Conservation (phyloP, 768 basidiomycete genomes). For the Tulasnella sp. region DNA sequence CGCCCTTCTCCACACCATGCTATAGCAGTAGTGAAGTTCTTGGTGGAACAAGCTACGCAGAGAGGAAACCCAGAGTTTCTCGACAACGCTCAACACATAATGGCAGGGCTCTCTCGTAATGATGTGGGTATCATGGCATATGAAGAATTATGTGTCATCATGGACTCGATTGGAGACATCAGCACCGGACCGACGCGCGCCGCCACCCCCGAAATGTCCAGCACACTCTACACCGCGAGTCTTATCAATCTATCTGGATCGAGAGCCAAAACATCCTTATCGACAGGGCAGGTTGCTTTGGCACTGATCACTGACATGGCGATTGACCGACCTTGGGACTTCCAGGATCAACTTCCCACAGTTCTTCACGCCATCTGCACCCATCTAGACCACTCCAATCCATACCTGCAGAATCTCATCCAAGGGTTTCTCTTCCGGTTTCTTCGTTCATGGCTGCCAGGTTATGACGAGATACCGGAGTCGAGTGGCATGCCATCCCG, state of each 20-base stretch:
- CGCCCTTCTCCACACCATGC: constrained; percentile 60
- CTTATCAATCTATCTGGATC: constrained; percentile 59
- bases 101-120: constrained; percentile 75
- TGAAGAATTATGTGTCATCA: constrained; percentile 71
- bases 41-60: constrained; percentile 79
- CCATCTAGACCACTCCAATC: constrained; percentile 67
- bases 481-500: constrained; percentile 36
- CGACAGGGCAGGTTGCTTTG: constrained; percentile 80
- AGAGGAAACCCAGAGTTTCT: constrained; percentile 71
- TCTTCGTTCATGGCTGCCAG: constrained; percentile 68
- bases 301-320: constrained; percentile 71
- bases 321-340: constrained; percentile 65
- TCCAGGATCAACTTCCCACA: constrained; percentile 53
- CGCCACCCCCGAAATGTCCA: constrained; percentile 36
- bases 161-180: constrained; percentile 80
- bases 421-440: constrained; percentile 77
- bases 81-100: constrained; percentile 63
- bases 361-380: constrained; percentile 71
- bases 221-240: constrained; percentile 36
- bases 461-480: constrained; percentile 62
- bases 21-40: constrained; percentile 66
- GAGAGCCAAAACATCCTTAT: constrained; percentile 56
- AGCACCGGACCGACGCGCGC: constrained; percentile 40
- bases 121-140: constrained; percentile 60
- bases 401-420: constrained; percentile 57